Conservation (phyloP, 805 yeast genomes). For the Cyberlindnera maclurae region DNA sequence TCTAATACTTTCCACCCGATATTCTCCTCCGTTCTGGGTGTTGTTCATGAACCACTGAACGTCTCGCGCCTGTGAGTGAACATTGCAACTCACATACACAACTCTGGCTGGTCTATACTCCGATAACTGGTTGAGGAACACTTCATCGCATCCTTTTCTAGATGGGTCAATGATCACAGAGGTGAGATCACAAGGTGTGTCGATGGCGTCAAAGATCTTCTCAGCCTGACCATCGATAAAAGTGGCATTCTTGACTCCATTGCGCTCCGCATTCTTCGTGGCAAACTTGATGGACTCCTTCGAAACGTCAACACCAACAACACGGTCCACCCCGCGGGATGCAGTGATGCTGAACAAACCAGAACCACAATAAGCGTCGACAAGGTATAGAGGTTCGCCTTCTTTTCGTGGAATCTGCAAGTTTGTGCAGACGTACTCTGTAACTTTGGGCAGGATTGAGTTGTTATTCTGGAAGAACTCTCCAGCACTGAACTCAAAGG, state of each 20-base stretch:
- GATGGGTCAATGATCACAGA: constrained; percentile 95
- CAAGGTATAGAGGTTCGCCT: constrained; percentile 56
- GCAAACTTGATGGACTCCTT: constrained; percentile 91
- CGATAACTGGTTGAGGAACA: constrained; percentile 78
- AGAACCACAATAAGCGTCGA: constrained; percentile 95
- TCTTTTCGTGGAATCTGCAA: constrained; percentile 38
- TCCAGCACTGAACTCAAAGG: constrained; percentile 87
- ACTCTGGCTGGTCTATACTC: constrained; percentile 78
- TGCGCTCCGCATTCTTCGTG: constrained; percentile 65
- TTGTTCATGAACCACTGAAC: constrained; percentile 71
- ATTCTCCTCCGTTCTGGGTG: constrained; percentile 53
- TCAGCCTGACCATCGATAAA: constrained; percentile 93
- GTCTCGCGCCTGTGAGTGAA: constrained; percentile 95
- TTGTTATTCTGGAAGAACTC: constrained; percentile 96
- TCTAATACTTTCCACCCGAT: constrained; percentile 71
- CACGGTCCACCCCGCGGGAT: constrained; percentile 71
- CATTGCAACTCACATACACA: constrained; percentile 95
- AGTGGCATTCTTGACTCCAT: constrained; percentile 68
- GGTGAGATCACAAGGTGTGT: constrained; percentile 68
- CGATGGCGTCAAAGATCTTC: constrained; percentile 70
- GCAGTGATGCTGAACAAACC: constrained; percentile 90
- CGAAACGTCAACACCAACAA: constrained; percentile 89
- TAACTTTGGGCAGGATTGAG: constrained; percentile 78
- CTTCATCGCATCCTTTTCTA: constrained; percentile 91
- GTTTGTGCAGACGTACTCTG: constrained; percentile 72